These are phyloP conservation scores for Schizosaccharomyces pombe DNA, from an alignment of 805 yeast genomes.

Conservation along the genomic window ASM294v3 CU329670.1:137501-138000, in stretches of 20 bases:
- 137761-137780: constrained; percentile 65
- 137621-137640: constrained; percentile 38
- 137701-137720: constrained; percentile 42
- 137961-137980: constrained; percentile 28
- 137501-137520: constrained; percentile 83
- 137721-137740: constrained; percentile 57
- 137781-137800: constrained; percentile 53
- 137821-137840: constrained; percentile 91
- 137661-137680: constrained; percentile 34
- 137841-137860: constrained; percentile 63
- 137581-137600: constrained; percentile 54
- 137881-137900: constrained; percentile 55
- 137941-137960: constrained; percentile 57
- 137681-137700: constrained; percentile 16
- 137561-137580: constrained; percentile 49
- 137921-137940: constrained; percentile 77
- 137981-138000: constrained; percentile 16
- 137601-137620: constrained; percentile 60
- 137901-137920: constrained; percentile 66
- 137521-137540: constrained; percentile 61
- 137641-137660: constrained; percentile 24
- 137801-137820: constrained; percentile 50
- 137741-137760: constrained; percentile 83
- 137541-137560: constrained; percentile 68
- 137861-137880: constrained; percentile 40